These are phyloP conservation scores for Beauveria asiatica DNA, from an alignment of 2,329 filamentous ascomycete species.

Conservation along the genomic window DNA sequence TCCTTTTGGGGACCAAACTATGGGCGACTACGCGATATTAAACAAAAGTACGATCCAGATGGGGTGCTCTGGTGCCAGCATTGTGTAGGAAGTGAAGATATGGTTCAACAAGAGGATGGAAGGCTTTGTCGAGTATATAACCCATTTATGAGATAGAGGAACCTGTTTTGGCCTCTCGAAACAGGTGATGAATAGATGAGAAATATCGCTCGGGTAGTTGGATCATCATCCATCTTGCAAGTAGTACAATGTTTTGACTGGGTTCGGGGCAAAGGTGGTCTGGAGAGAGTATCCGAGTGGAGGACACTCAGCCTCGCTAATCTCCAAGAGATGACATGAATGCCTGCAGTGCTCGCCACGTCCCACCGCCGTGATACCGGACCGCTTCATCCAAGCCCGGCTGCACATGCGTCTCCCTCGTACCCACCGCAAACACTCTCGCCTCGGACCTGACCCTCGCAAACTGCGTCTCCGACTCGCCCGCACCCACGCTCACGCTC, in stretches of 20 bases:
- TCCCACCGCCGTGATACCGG: conserved; percentile 2
- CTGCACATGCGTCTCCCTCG: conserved; percentile 11
- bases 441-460: not conserved
- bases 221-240: too few relatives aligned
- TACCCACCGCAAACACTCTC: conserved; percentile 5
- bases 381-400: conserved; percentile 5
- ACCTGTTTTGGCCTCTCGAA: too few relatives aligned
- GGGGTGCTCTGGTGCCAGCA: too few relatives aligned
- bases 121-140: too few relatives aligned
- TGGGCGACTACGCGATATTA: too few relatives aligned
- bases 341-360: conserved; percentile 4
- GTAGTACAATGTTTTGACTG: conserved; percentile 19
- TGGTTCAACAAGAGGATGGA: too few relatives aligned
- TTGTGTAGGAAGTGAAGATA: too few relatives aligned
- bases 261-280: conserved; percentile 29
- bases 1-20: too few relatives aligned
- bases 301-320: conserved; percentile 23
- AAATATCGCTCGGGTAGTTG: too few relatives aligned
- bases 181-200: too few relatives aligned
- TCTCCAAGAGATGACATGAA: not conserved
- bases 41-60: too few relatives aligned
- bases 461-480: not conserved
- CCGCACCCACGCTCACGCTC: not conserved
- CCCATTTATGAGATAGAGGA: too few relatives aligned
- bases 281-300: conserved; percentile 35